Conservation (phyloP, 306 rosid species). For the Pyrus betulifolia region DNA sequence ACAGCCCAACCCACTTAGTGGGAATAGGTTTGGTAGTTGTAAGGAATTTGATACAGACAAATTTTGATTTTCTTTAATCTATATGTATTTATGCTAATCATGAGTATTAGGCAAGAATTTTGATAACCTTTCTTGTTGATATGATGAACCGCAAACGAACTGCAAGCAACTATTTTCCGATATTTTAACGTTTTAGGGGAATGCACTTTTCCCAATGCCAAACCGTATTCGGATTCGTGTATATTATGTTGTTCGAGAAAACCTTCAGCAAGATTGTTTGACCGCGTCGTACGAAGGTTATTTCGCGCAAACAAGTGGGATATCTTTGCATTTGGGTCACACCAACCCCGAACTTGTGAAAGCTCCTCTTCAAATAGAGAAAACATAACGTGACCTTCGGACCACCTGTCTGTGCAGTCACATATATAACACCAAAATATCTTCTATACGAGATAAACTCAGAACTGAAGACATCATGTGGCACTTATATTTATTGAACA, state of each 20-base stretch:
- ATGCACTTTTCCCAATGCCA: too few species aligned
- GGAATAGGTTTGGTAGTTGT: not conserved
- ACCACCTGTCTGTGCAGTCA: not conserved
- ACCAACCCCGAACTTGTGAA: not conserved
- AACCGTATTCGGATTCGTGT: too few species aligned
- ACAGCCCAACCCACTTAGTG: too few species aligned
- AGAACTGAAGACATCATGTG: too few species aligned
- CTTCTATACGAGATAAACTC: too few species aligned
- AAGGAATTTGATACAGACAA: not conserved
- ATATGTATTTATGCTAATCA: not conserved
- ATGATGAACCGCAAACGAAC: not conserved
- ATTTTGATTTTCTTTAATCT: not conserved
- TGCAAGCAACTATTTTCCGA: too few species aligned
- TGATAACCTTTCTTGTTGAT: not conserved
- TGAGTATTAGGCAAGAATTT: not conserved
- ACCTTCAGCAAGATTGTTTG: too few species aligned
- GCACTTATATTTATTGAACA: too few species aligned
- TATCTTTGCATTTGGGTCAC: not conserved
- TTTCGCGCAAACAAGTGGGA: not conserved
- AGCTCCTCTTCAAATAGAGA: not conserved
- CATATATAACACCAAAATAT: too few species aligned
- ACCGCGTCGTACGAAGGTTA: too few species aligned
- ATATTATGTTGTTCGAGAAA: too few species aligned
- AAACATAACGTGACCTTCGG: not conserved
- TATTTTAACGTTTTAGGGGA: too few species aligned